Percentiles rank a stretch among this genome's conserved stretches.
Conservation (phyloP, 495 filamentous ascomycete genomes). For the Bacidia gigantensis region DNA sequence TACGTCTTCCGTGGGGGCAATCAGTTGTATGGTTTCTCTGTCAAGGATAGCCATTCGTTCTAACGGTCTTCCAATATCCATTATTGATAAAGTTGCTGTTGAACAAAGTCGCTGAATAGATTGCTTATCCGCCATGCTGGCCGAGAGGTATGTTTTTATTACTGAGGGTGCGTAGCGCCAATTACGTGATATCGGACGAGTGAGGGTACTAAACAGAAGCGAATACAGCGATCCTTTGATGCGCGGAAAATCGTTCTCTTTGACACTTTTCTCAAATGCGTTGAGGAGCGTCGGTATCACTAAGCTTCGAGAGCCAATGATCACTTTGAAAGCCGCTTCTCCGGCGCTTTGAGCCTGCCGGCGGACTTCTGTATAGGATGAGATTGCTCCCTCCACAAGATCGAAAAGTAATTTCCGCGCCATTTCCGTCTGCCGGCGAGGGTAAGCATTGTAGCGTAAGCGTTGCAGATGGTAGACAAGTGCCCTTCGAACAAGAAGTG, state of each 20-base stretch:
- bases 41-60: constrained; percentile 83
- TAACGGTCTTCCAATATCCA: constrained; percentile 78
- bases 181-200: constrained; percentile 74
- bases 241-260: constrained; percentile 65
- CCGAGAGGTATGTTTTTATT: constrained; percentile 77
- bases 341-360: constrained; percentile 82
- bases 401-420: constrained; percentile 76
- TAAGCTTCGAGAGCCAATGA: constrained; percentile 71
- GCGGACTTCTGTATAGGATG: constrained; percentile 90
- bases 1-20: constrained; percentile 60
- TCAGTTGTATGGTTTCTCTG: constrained; percentile 51
- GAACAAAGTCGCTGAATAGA: constrained; percentile 85
- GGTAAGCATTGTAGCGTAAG: constrained; percentile 79
- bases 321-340: constrained; percentile 85
- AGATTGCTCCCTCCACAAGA: constrained; percentile 79
- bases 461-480: constrained; percentile 91
- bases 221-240: constrained; percentile 93
- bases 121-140: constrained; percentile 78
- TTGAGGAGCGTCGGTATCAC: constrained; percentile 78
- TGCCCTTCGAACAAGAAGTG: constrained; percentile 75
- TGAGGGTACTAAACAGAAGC: constrained; percentile 71
- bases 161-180: constrained; percentile 85
- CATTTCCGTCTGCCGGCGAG: constrained; percentile 68
- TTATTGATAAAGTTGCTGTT: constrained; percentile 65
- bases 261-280: constrained; percentile 67